These are phyloP conservation scores for Cicer arietinum DNA, from an alignment of 306 rosid species.

Conservation along the genomic window DNA sequence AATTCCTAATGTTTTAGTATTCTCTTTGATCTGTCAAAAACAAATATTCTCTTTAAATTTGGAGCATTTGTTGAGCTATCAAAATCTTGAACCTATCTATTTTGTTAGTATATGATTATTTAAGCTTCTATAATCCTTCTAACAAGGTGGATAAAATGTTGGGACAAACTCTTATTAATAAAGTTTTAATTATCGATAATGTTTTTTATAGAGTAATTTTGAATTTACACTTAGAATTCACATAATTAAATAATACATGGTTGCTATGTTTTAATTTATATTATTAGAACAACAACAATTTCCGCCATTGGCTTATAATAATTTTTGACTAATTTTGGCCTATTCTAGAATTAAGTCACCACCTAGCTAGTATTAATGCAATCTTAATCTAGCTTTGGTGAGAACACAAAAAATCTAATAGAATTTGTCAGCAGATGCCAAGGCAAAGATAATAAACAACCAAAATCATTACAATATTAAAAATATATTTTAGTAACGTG, in stretches of 20 bases:
- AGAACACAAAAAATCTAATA: conserved; percentile 29
- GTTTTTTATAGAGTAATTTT: background rate
- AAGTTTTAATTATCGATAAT: too few relatives aligned
- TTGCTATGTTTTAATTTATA: background rate
- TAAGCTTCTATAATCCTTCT: too few relatives aligned
- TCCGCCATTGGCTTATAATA: conserved; percentile 4
- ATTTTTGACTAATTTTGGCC: conserved; percentile 21
- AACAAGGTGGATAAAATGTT: too few relatives aligned
- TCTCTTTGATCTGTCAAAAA: too few relatives aligned
- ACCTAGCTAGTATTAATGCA: conserved; percentile 32
- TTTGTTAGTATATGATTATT: too few relatives aligned
- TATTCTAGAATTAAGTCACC: conserved; percentile 7
- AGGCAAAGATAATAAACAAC: conserved; percentile 18
- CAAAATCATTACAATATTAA: background rate
- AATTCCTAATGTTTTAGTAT: conserved; percentile 1
- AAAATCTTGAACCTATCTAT: conserved; percentile 1
- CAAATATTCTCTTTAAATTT: conserved; percentile 1
- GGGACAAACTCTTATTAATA: too few relatives aligned
- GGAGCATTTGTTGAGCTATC: conserved; percentile 41
- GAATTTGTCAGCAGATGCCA: conserved; percentile 39
- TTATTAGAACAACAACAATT: conserved; percentile 13
- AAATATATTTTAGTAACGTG: background rate
- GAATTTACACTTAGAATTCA: background rate
- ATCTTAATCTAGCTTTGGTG: conserved; percentile 37
- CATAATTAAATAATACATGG: conserved; percentile 35